These are phyloP conservation scores for Apiotrichum akiyoshidainum DNA, from an alignment of 1,284 basidiomycete species.

Conservation along the genomic window DNA sequence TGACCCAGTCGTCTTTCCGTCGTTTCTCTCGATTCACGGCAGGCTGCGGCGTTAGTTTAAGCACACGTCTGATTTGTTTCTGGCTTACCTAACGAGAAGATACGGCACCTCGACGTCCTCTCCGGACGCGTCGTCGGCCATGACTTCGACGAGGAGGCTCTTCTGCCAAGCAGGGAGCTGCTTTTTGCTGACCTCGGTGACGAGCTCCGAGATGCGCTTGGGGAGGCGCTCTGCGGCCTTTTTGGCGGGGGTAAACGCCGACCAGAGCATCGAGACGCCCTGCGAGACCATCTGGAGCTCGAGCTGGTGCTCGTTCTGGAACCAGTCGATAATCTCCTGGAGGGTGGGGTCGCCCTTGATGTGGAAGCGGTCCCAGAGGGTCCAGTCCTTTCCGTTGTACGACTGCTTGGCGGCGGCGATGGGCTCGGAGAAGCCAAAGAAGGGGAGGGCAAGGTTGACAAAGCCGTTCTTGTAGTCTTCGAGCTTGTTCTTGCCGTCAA, in stretches of 20 bases:
- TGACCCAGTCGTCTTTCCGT: too few species aligned
- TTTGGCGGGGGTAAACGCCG: slow-evolving; percentile 82
- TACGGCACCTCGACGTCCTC: slow-evolving; percentile 58
- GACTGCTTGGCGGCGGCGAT: slow-evolving; percentile 85
- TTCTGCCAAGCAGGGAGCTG: slow-evolving; percentile 73
- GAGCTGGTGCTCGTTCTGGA: slow-evolving; percentile 78
- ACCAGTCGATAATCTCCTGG: slow-evolving; percentile 78
- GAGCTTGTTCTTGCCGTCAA: slow-evolving; percentile 88
- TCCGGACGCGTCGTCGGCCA: slow-evolving; percentile 84
- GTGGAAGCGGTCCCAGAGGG: slow-evolving; percentile 96
- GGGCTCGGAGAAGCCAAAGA: slow-evolving; percentile 99
- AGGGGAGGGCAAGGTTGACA: slow-evolving; percentile 94
- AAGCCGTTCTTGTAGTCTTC: slow-evolving; percentile 99
- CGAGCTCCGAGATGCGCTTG: slow-evolving; percentile 86
- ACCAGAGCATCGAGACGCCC: slow-evolving; percentile 98
- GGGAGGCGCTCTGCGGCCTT: slow-evolving; percentile 85
- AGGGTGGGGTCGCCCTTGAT: slow-evolving; percentile 87
- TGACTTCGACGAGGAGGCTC: slow-evolving; percentile 87
- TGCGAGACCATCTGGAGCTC: slow-evolving; percentile 94
- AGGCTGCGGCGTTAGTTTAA: too few species aligned
- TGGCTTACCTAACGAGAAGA: neutral
- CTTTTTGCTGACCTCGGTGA: slow-evolving; percentile 92
- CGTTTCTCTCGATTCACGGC: too few species aligned
- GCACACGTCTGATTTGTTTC: too few species aligned
- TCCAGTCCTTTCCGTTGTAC: slow-evolving; percentile 88